These are phyloP conservation scores for Inga leiocalycina DNA, from an alignment of 306 rosid species.

Conservation along the genomic window DNA sequence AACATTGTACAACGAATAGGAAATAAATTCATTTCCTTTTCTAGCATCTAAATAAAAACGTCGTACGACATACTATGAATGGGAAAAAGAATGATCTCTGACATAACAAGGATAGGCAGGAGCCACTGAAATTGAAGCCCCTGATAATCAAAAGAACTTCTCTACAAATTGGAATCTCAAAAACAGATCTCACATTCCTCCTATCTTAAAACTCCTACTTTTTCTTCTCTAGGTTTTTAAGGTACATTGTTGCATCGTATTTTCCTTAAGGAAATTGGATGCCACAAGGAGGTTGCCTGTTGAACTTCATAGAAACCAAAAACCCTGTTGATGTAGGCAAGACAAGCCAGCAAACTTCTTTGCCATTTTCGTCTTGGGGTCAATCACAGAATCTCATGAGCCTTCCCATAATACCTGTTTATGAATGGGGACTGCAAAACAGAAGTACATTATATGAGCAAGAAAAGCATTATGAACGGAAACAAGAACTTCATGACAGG, in stretches of 20 bases:
- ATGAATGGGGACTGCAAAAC: slow-evolving; percentile 67
- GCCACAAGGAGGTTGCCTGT: slow-evolving; percentile 37
- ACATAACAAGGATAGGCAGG: neutral
- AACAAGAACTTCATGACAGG: neutral
- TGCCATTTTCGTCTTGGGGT: slow-evolving; percentile 3
- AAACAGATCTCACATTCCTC: slow-evolving; percentile 24
- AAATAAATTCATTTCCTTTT: slow-evolving; percentile 18
- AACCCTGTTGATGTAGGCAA: neutral
- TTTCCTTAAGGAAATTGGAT: slow-evolving; percentile 1
- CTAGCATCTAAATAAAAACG: neutral
- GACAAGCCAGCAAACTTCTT: slow-evolving; percentile 2
- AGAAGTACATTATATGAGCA: neutral
- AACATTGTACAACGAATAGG: neutral
- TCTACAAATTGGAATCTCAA: slow-evolving; percentile 19
- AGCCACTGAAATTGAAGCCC: slow-evolving; percentile 24
- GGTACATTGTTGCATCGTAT: slow-evolving; percentile 40
- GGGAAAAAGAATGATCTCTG: neutral
- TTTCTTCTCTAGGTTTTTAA: slow-evolving; percentile 16
- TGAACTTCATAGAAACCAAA: slow-evolving; percentile 6
- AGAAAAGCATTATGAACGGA: neutral
- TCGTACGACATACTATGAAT: slow-evolving; percentile 11
- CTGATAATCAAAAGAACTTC: neutral
- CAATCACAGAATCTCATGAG: slow-evolving; percentile 65
- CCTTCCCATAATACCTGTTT: slow-evolving; percentile 79
- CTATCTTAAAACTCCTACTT: slow-evolving; percentile 20